Base-by-base conservation (phyloP, 163 green algal species). In the Volvox carteri region DNA sequence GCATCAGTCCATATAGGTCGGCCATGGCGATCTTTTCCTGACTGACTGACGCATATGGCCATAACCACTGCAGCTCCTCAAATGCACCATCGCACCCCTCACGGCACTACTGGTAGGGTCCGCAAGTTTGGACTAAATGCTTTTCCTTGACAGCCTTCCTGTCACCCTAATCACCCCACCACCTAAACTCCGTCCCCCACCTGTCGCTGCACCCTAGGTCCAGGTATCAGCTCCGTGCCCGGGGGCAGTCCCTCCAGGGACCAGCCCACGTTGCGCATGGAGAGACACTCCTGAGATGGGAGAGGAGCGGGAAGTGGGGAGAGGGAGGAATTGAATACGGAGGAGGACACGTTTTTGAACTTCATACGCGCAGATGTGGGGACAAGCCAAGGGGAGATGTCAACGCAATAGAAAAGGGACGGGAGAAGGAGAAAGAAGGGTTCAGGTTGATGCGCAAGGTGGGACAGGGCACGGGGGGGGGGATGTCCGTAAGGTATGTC, bases 141-240 rank as follows among this genome's bases (percentile, higher is more conserved):
- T n/a, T n/a, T n/a, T n/a, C n/a, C n/a, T n/a, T n/a, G n/a, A n/a
- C n/a, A n/a, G n/a, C n/a, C n/a, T n/a, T n/a, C n/a, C n/a, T n/a
- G n/a, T n/a, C 46, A 74, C 60, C 21, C 21, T 12, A 33, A 42
- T 44, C 28, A 42, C 23, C n/a, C 62, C 7, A 74, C 62, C 3
- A 74, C 18, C 62, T 12, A 12, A 12, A 41, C 35, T 33, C 62
- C 62, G 3, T 74, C 4, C 62, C 62, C 54, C 7, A 96, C 94
- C 93, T 99, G 93, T 2, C 97, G 91, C 92, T 98, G 95, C 73
- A 99, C 85, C 11, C 96, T 72, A 0, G 95, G 95, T 3, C 94
- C 93, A 35, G 90, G 35, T 11, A 99, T 95, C 2, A 93, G 39
- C 7, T 90, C 37, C 0, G 90, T 89, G 33, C 83, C 92, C 9